Evolutionary conservation across 2,329 filamentous ascomycete species (phyloP).

Genomic region (Corinectria fuckeliana): DNA sequence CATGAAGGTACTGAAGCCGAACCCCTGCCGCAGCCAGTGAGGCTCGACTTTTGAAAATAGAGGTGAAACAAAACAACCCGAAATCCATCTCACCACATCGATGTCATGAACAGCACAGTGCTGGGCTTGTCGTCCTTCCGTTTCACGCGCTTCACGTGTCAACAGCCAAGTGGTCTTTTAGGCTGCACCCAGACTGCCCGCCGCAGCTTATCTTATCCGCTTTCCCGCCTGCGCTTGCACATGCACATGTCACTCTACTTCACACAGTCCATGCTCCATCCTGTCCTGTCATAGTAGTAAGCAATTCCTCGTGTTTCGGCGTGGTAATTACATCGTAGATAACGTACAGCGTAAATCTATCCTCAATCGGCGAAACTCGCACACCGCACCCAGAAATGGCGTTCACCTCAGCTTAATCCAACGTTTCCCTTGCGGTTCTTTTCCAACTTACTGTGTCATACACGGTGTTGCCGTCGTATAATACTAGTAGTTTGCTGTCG

Average conservation of each 20-base stretch:
- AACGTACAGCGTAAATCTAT: slow-evolving; percentile 1
- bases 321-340: too few relatives aligned
- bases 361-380: slow-evolving; percentile 3
- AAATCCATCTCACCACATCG: neutral
- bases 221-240: neutral
- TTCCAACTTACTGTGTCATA: neutral
- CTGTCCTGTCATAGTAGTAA: neutral
- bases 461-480: neutral
- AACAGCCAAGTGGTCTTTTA: slow-evolving; percentile 5
- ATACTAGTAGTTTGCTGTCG: neutral
- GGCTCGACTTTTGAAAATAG: slow-evolving; percentile 3
- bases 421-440: neutral
- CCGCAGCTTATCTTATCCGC: too few relatives aligned
- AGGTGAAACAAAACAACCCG: slow-evolving; percentile 22
- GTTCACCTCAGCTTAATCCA: slow-evolving; percentile 5
- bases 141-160: neutral
- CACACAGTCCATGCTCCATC: slow-evolving; percentile 7
- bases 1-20: neutral
- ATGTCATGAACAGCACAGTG: neutral
- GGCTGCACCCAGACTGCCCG: too few relatives aligned
- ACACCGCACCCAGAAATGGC: slow-evolving; percentile 7
- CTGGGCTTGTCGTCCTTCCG: neutral
- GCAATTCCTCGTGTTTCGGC: slow-evolving; percentile 9
- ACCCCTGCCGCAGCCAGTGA: slow-evolving; percentile 10
- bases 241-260: slow-evolving; percentile 8